Conservation (phyloP, 2,329 filamentous ascomycete species). For the Microdochium paspali region DNA sequence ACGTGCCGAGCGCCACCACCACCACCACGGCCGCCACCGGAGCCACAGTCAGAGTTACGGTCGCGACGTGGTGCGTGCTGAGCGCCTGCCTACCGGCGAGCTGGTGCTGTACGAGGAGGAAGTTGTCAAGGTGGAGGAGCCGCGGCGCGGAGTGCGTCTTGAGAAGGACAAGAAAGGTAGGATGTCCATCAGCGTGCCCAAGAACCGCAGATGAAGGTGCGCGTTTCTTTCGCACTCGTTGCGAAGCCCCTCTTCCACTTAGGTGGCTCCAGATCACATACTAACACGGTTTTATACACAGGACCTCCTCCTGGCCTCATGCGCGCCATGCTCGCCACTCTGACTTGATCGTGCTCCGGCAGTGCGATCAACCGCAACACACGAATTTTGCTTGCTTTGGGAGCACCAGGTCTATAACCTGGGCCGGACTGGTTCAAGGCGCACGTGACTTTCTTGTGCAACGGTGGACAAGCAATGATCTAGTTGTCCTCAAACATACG, state of each 20-base stretch:
- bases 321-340: constrained; percentile 60
- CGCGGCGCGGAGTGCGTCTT: constrained; percentile 53
- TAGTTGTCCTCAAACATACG: too few species aligned
- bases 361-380: too few species aligned
- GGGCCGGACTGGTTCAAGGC: too few species aligned
- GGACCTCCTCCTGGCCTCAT: constrained; percentile 55
- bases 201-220: constrained; percentile 49
- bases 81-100: constrained; percentile 49
- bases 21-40: constrained; percentile 20
- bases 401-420: too few species aligned
- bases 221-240: constrained; percentile 14
- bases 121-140: constrained; percentile 45
- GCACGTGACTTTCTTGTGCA: too few species aligned
- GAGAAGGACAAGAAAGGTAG: constrained; percentile 94
- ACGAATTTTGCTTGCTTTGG: too few species aligned
- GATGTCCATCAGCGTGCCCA: constrained; percentile 76
- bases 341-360: constrained; percentile 57
- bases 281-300: constrained; percentile 23
- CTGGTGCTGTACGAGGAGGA: constrained; percentile 55
- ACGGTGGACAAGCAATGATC: too few species aligned
- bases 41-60: constrained; percentile 32
- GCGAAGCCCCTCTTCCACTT: constrained; percentile 9
- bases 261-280: constrained; percentile 4
- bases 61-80: constrained; percentile 44
- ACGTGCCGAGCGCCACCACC: constrained; percentile 9